A percentile compares a stretch with the other conserved stretches of the same genome.
phyloP scores from a whole-genome alignment of 2,329 filamentous ascomycete species.

The Ilyonectria robusta region DNA sequence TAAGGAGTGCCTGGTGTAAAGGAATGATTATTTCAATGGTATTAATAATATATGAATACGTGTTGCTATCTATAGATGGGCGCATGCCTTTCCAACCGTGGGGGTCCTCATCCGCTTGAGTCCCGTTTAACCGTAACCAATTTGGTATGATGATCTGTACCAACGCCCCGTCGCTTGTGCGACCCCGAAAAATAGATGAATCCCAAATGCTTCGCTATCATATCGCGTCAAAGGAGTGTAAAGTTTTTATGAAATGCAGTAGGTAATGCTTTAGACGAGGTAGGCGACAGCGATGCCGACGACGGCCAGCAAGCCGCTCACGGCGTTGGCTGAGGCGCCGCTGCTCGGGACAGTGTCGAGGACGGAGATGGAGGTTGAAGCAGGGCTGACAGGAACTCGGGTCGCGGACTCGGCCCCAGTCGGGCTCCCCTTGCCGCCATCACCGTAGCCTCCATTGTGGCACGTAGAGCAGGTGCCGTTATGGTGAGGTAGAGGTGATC shows the following conservation, averaged over 20 bases:
- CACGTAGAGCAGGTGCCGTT: constrained; percentile 38
- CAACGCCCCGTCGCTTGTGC: constrained; percentile 28
- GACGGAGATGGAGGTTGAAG: constrained; percentile 29
- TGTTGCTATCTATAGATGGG: constrained; percentile 20
- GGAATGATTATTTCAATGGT: constrained; percentile 6
- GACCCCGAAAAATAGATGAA: constrained; percentile 10
- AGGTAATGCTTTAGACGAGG: constrained; percentile 54
- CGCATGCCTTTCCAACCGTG: constrained; percentile 17
- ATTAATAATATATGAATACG: constrained; percentile 23
- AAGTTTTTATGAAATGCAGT: background rate
- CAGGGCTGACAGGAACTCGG: constrained; percentile 33
- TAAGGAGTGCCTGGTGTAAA: constrained; percentile 16
- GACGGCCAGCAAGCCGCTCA: constrained; percentile 54
- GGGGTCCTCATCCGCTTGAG: constrained; percentile 10
- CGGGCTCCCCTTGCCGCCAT: background rate
- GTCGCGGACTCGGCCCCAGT: constrained; percentile 24
- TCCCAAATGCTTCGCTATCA: constrained; percentile 24
- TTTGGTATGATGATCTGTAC: background rate
- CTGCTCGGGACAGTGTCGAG: constrained; percentile 44
- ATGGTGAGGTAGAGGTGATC: constrained; percentile 25
- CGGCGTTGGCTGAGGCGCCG: constrained; percentile 50
- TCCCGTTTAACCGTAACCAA: constrained; percentile 14
- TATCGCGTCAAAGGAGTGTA: constrained; percentile 21
- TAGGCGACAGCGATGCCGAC: constrained; percentile 57
- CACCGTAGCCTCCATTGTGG: constrained; percentile 17